Evolutionary conservation across 192 early-diverging fungal genomes (phyloP).

Genomic region (Oehlia diaphana): DNA sequence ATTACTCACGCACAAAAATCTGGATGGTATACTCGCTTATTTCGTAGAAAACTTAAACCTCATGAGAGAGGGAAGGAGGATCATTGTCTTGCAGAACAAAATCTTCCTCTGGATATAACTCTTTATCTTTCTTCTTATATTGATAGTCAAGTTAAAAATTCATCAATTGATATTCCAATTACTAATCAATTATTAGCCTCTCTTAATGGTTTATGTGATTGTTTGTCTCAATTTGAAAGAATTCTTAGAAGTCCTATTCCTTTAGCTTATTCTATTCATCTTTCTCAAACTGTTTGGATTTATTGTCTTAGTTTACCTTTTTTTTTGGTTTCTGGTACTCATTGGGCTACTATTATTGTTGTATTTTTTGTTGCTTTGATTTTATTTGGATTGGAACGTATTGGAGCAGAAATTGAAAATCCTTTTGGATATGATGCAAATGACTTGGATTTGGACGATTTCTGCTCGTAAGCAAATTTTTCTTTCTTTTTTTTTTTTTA

Average conservation of each 20-base stretch:
- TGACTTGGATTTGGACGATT: constrained; percentile 63
- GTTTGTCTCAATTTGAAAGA: constrained; percentile 75
- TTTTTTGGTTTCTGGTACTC: constrained; percentile 58
- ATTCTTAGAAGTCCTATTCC: constrained; percentile 87
- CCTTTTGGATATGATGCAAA: constrained; percentile 85
- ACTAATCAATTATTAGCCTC: constrained; percentile 49
- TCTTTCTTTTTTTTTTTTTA: not conserved
- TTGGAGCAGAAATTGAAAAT: constrained; percentile 91
- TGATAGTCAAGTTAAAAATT: constrained; percentile 33
- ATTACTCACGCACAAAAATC: not conserved
- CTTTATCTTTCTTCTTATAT: constrained; percentile 63
- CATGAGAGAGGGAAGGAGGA: constrained; percentile 29
- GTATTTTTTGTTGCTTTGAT: constrained; percentile 69
- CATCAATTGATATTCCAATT: constrained; percentile 45
- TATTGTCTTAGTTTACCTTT: constrained; percentile 82
- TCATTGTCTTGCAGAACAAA: constrained; percentile 31
- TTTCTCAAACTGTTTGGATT: constrained; percentile 78
- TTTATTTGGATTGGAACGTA: constrained; percentile 82
- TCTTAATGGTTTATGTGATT: constrained; percentile 54
- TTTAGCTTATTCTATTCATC: constrained; percentile 83
- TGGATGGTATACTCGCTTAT: constrained; percentile 15
- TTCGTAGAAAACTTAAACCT: constrained; percentile 22
- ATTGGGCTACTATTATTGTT: constrained; percentile 66
- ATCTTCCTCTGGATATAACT: constrained; percentile 62
- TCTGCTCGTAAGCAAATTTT: constrained; percentile 46